Base-by-base conservation (phyloP, 2,329 filamentous ascomycete genomes). In the Penicillium sp. region DNA sequence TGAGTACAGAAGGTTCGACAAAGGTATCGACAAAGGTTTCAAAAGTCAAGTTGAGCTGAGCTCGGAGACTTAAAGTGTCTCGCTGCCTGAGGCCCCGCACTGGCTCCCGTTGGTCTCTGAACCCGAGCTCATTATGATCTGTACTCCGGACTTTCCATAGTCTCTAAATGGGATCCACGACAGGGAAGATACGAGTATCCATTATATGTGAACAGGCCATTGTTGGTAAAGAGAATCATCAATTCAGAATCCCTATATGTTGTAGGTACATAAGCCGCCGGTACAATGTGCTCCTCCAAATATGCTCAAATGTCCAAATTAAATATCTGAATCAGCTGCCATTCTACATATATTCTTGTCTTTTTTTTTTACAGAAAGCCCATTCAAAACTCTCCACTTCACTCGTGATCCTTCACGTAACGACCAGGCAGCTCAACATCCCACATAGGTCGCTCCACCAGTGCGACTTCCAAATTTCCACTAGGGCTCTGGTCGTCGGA, bases 401-500 rank as follows among this genome's bases (percentile, higher is more conserved):
- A 78, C 55, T 78, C 77, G 56, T 79, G 78, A 53, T 84, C 81
- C 23, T 78, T 82, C 64, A 84, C 81, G 72, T 88, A 93, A 50
- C 86, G 80, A 61, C 88, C 86, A 2, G 88, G 86, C 70, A 92
- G 77, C 61, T 92, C 87, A 56, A 91, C 79, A 72, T 95, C 90
- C 85, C 89, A 94, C 63, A 86, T 80, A 18, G 93, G 92, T 66
- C 92, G 80, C 78, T 97, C 93, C 13, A 97, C 85, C 47, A 97
- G 78, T 2, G 91, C 92, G 43, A 97, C 89, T 74, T 99, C 94
- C 19, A 79, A 58, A 7, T 57, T 61, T 23, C 54, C 60, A 29
- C 44, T 50, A 0, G 56, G 61, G 32, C 52, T 57, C 56, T 62
- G 65, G 13, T 70, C 69, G 26, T 75, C 71, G 59, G 67, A 27